Base-by-base conservation (phyloP, 78 protist species). In the Tieghemostelium lacteum region DNA sequence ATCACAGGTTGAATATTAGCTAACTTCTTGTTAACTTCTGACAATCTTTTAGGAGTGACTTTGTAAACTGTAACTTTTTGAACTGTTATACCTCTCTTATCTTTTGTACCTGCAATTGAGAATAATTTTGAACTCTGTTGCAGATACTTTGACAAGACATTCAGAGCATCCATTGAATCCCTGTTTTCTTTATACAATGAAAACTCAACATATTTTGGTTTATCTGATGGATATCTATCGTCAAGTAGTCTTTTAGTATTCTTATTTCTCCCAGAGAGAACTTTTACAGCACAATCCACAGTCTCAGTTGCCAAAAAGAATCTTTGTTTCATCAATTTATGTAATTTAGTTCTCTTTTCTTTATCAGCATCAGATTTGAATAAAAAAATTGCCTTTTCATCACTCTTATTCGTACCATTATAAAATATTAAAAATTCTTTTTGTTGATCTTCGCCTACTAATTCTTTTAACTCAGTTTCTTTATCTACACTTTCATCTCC, bases 31-130 rank as follows among this genome's bases (percentile, higher is more conserved):
- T 96, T 96, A 17, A 63, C 36, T 16, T 33, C 77, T 14, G 49
- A 17, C 33, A 96, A 29, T 8, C 37, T 24, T 0, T 62, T 75
- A 20, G 95, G 77, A 14, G 60, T 28, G 7, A 60, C 6, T 3
- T 65, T 69, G 26, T n/a, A 57, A 29, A 63, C 95, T 10, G 95
- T 49, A 0, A 95, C 94, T 29, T 77, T 42, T 65, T 95, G 97
- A 20, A 72, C 34, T 0, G 97, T 95, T n/a, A 95, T 52, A 22
- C 93, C 97, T 42, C 96, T 74, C 80, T 95, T 95, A 55, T 95
- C 97, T 45, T 95, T 95, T 10, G 93, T 95, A 33, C 97, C 97
- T 16, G 96, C 96, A 19, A 74, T 49, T 34, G 86, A 70, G 36
- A 95, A 86, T 6, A 34, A 22, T 28, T 37, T 73, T 36, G 40